These are phyloP conservation scores for Taphrina confusa DNA, from an alignment of 1,139 yeast genomes.

Conservation along the genomic window DNA sequence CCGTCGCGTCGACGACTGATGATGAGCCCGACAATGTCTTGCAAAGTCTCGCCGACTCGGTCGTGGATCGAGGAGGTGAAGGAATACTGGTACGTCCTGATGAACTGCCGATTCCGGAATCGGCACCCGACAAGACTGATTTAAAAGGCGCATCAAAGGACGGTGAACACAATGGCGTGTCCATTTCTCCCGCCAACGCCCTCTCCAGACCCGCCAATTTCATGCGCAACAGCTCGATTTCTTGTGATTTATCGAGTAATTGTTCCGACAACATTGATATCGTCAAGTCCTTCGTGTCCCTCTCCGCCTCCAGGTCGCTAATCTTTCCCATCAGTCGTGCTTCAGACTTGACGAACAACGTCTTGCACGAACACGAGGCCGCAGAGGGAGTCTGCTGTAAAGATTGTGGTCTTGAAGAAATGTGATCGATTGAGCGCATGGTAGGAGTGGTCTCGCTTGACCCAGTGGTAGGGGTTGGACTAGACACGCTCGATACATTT, in stretches of 20 bases:
- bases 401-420: slow-evolving; percentile 3
- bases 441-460: not conserved
- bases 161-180: not conserved
- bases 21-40: not conserved
- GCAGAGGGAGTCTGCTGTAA: slow-evolving; percentile 10
- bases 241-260: slow-evolving; percentile 17
- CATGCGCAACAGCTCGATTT: slow-evolving; percentile 22
- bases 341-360: not conserved
- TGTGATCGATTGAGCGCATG: not conserved
- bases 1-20: no score
- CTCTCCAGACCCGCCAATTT: slow-evolving; percentile 15
- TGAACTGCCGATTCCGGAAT: not conserved
- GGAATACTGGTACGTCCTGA: not conserved
- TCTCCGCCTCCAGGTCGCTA: slow-evolving; percentile 14
- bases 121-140: not conserved
- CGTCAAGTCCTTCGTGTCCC: slow-evolving; percentile 25
- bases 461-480: not conserved
- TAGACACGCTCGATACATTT: no score
- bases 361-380: not conserved
- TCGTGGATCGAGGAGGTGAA: not conserved
- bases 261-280: slow-evolving; percentile 28
- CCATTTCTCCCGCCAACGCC: not conserved
- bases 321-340: slow-evolving; percentile 4
- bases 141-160: not conserved
- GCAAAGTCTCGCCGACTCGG: not conserved